Evolutionary conservation across 75 land plant species (phyloP).

Genomic region (Cryptomeria japonica): DNA sequence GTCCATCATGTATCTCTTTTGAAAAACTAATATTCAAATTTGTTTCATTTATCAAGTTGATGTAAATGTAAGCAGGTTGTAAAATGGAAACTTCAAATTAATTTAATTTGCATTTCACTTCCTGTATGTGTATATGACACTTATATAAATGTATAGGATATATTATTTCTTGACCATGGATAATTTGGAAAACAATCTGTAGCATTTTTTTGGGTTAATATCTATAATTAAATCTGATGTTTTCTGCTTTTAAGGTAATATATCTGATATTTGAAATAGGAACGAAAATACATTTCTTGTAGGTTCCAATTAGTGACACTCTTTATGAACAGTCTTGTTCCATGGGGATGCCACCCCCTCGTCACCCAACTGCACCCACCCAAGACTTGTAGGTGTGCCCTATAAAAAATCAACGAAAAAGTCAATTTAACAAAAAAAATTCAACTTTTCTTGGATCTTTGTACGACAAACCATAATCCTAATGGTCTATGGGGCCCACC

Average conservation of each 20-base stretch:
- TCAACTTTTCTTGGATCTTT: too few species aligned
- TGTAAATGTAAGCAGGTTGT: not conserved
- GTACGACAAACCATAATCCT: too few species aligned
- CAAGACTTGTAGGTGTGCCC: too few species aligned
- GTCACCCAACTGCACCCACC: too few species aligned
- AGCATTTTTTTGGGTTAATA: not conserved
- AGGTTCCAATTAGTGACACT: not conserved
- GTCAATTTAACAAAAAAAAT: too few species aligned
- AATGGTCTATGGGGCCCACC: too few species aligned
- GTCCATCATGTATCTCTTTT: constrained; percentile 8
- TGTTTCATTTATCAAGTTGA: not conserved
- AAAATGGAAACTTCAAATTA: not conserved
- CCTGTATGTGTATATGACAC: not conserved
- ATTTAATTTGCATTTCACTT: not conserved
- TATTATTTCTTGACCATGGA: not conserved
- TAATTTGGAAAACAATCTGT: not conserved
- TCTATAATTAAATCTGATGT: not conserved
- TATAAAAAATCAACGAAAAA: too few species aligned
- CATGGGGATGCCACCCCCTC: too few species aligned
- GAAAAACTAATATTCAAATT: not conserved
- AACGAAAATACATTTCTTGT: too few species aligned
- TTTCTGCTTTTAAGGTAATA: not conserved
- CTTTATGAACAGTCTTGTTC: not conserved
- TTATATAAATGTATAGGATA: not conserved
- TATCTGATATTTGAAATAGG: not conserved